phyloP scores from a whole-genome alignment of 257 asterid species.

The Echium plantagineum region DNA sequence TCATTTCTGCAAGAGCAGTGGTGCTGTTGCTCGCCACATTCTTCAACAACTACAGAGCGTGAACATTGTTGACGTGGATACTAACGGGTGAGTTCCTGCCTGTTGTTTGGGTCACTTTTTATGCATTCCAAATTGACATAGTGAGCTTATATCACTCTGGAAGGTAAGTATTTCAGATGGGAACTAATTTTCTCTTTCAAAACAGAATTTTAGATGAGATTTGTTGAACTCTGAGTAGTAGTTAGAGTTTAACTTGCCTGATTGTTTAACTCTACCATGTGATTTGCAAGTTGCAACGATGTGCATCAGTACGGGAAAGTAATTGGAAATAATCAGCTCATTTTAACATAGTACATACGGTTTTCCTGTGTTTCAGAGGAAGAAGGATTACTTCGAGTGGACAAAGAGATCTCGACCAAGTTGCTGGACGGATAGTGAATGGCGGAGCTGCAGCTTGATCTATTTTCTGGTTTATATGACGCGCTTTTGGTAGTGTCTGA shows the following conservation, averaged over 20 bases:
- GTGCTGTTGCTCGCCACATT: constrained; percentile 54
- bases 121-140: not conserved
- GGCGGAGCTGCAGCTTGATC: constrained; percentile 1
- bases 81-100: constrained; percentile 36
- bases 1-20: constrained; percentile 57
- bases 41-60: constrained; percentile 46
- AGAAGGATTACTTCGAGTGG: constrained; percentile 83
- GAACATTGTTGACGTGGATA: constrained; percentile 44
- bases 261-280: not conserved
- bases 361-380: constrained; percentile 38
- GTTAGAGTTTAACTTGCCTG: not conserved
- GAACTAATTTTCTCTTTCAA: too few relatives aligned
- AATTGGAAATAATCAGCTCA: not conserved
- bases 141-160: too few relatives aligned
- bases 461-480: too few relatives aligned
- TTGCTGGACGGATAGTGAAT: constrained; percentile 69
- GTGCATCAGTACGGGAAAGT: not conserved
- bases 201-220: too few relatives aligned
- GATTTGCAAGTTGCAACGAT: too few relatives aligned
- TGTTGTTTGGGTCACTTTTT: not conserved
- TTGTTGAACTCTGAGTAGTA: too few relatives aligned
- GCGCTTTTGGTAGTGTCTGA: not conserved
- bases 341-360: not conserved
- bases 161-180: too few relatives aligned
- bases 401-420: constrained; percentile 84